Evolutionary conservation across 2,329 filamentous ascomycete genomes (phyloP).

Genomic region (Neopestalotiopsis sp.): DNA sequence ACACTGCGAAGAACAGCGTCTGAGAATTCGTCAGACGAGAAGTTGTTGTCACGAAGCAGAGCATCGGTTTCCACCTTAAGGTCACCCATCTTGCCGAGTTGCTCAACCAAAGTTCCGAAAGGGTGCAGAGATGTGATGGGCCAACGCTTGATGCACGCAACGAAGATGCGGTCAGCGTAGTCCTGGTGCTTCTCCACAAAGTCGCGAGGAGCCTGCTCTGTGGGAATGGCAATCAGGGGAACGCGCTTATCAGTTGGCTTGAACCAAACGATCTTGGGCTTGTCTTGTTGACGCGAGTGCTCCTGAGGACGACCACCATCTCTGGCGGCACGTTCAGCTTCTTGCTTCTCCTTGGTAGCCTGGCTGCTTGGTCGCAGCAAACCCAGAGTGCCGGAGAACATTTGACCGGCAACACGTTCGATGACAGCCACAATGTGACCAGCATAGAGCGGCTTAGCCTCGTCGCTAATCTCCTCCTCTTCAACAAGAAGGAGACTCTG

Average conservation of each 20-base stretch:
- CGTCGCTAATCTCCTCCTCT: constrained; percentile 98
- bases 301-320: constrained; percentile 83
- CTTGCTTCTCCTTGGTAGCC: constrained; percentile 99
- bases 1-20: constrained; percentile 95
- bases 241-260: constrained; percentile 99
- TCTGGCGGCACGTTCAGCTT: constrained; percentile 90
- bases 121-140: constrained; percentile 99
- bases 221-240: constrained; percentile 95
- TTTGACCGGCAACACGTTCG: constrained; percentile 95
- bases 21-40: constrained; percentile 95
- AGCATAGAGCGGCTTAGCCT: constrained; percentile 96
- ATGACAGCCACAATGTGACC: constrained; percentile 97
- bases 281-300: constrained; percentile 81
- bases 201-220: constrained; percentile 94
- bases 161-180: constrained; percentile 96
- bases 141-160: constrained; percentile 99
- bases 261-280: constrained; percentile 99
- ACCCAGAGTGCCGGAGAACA: constrained; percentile 97
- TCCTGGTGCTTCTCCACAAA: constrained; percentile 99
- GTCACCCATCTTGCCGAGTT: constrained; percentile 96
- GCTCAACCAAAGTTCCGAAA: constrained; percentile 96
- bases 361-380: constrained; percentile 95
- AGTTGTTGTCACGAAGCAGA: constrained; percentile 97
- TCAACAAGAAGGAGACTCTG: constrained; percentile 96
- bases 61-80: constrained; percentile 98